Evolutionary conservation across 2,329 filamentous ascomycete genomes (phyloP), one percentile per base, ranked within the genome.

Genomic region (Apiospora hydei): DNA sequence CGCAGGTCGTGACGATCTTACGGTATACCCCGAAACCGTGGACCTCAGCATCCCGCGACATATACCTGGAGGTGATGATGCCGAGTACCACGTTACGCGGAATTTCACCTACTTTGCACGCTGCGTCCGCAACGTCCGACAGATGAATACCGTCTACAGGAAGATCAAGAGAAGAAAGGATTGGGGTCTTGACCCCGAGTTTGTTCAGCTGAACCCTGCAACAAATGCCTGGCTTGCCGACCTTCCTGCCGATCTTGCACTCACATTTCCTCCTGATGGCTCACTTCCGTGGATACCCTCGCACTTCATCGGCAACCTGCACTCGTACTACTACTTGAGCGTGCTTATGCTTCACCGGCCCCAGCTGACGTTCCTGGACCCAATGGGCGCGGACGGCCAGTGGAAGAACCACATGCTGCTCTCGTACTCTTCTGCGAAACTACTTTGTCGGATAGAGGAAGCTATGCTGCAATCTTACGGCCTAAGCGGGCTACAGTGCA

Each of bases 381-480:
- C 92, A 1, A 92, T 91, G 71, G 82, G 85, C 6, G 83, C 88
- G 10, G 93, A 94, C 69, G 92, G 92, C 4, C 88, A 90, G 72
- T 98, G 95, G 94, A 97, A 94, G 81, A 89, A 92, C 67, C 93
- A 97, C 77, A 96, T 98, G 92, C 85, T 93, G 77, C 87, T 95
- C 26, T 97, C 94, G 79, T 96, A 97, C 80, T 89, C 90, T 53
- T 92, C 95, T 0, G 95, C 96, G 51, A 97, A 96, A 82, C 89
- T 89, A 53, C 87, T 98, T 69, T 98, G 95, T 82, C 91, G 93
- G 73, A 83, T 98, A 7, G 95, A 98, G 79, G 96, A 98, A 82
- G 92, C 92, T 1, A 90, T 97, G 47, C 79, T 97, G 72, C 88
- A 92, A 70, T 88, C 89, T 0, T 97, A 92, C 81, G 94, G 95